Percentiles rank a stretch among this genome's conserved stretches.
Evolutionary conservation across 2,329 filamentous ascomycete genomes (phyloP).

Genomic region (Aureobasidium vineae): DNA sequence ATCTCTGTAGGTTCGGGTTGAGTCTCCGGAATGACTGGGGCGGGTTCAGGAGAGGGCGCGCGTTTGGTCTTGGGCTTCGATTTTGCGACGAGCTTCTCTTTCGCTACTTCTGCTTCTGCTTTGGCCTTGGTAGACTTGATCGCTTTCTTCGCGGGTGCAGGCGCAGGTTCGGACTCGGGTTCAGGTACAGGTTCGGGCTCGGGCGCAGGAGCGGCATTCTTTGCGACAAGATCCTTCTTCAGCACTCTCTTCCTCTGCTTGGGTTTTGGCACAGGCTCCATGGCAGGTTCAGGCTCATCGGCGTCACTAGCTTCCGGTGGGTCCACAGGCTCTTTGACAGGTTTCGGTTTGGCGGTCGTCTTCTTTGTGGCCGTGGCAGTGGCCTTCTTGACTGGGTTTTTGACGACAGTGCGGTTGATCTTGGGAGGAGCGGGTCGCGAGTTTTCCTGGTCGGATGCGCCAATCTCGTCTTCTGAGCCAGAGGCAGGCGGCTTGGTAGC

Average conservation of each 20-base stretch:
- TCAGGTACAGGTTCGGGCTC: background rate
- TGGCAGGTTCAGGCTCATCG: slow-evolving; percentile 40
- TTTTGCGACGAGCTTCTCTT: slow-evolving; percentile 17
- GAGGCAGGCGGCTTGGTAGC: slow-evolving; percentile 14
- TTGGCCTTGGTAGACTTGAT: slow-evolving; percentile 34
- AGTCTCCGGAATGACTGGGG: slow-evolving; percentile 48
- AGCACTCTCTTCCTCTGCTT: slow-evolving; percentile 31
- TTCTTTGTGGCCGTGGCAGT: slow-evolving; percentile 36
- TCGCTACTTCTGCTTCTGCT: slow-evolving; percentile 26
- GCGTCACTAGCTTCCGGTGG: slow-evolving; percentile 40
- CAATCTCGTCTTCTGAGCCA: slow-evolving; percentile 25
- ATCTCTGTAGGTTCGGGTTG: slow-evolving; percentile 43
- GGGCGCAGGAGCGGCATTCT: slow-evolving; percentile 20
- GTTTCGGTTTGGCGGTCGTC: slow-evolving; percentile 39
- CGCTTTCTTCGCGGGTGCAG: slow-evolving; percentile 28
- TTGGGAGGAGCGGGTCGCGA: slow-evolving; percentile 5
- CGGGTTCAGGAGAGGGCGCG: slow-evolving; percentile 38
- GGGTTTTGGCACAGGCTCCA: slow-evolving; percentile 38
- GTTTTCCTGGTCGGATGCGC: slow-evolving; percentile 19
- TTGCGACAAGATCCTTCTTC: slow-evolving; percentile 28
- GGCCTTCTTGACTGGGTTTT: slow-evolving; percentile 35
- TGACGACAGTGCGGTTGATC: slow-evolving; percentile 30
- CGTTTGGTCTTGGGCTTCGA: slow-evolving; percentile 32
- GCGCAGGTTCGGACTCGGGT: background rate
- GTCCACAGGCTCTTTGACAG: slow-evolving; percentile 44